These are phyloP conservation scores for Aspergillus sp. DNA, from an alignment of 2,329 filamentous ascomycete species.

Conservation along the genomic window DNA sequence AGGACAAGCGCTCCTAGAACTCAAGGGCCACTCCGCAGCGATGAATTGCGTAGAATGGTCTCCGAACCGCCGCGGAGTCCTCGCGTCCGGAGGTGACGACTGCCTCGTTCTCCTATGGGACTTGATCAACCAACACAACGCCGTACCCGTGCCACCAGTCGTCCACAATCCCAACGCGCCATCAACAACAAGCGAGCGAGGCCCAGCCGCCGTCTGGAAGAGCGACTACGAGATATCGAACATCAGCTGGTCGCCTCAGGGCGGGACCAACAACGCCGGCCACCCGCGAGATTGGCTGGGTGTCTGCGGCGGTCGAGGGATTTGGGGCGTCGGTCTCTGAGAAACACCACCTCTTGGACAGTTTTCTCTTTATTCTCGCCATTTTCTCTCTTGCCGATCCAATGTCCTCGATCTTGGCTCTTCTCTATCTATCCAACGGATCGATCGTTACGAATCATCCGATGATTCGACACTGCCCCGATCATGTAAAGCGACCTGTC, in stretches of 20 bases:
- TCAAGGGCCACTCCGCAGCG: slow-evolving; percentile 74
- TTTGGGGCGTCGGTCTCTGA: slow-evolving; percentile 37
- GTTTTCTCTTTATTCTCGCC: slow-evolving; percentile 5
- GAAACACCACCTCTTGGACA: background rate
- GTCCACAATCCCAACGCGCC: slow-evolving; percentile 15
- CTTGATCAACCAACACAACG: slow-evolving; percentile 59
- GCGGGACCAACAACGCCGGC: slow-evolving; percentile 24
- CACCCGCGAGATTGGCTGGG: slow-evolving; percentile 34
- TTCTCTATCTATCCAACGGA: slow-evolving; percentile 1
- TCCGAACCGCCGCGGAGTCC: slow-evolving; percentile 70
- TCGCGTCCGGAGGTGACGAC: slow-evolving; percentile 88
- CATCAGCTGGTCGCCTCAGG: slow-evolving; percentile 38
- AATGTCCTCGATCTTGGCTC: slow-evolving; percentile 1
- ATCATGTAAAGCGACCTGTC: slow-evolving; percentile 5
- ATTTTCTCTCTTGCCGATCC: slow-evolving; percentile 5
- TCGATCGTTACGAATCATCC: background rate
- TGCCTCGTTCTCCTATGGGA: slow-evolving; percentile 91
- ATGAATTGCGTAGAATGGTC: slow-evolving; percentile 97
- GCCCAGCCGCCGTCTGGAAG: slow-evolving; percentile 37
- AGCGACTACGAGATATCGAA: slow-evolving; percentile 40
- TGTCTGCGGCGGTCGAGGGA: slow-evolving; percentile 36
- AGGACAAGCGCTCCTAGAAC: slow-evolving; percentile 85
- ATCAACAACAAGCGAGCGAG: slow-evolving; percentile 31
- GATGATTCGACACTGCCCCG: background rate
- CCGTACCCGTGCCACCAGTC: slow-evolving; percentile 37